A percentile compares a stretch with the other conserved stretches of the same genome.
Conservation (phyloP, 768 basidiomycete genomes). For the Strobilomyces echinocephalus region DNA sequence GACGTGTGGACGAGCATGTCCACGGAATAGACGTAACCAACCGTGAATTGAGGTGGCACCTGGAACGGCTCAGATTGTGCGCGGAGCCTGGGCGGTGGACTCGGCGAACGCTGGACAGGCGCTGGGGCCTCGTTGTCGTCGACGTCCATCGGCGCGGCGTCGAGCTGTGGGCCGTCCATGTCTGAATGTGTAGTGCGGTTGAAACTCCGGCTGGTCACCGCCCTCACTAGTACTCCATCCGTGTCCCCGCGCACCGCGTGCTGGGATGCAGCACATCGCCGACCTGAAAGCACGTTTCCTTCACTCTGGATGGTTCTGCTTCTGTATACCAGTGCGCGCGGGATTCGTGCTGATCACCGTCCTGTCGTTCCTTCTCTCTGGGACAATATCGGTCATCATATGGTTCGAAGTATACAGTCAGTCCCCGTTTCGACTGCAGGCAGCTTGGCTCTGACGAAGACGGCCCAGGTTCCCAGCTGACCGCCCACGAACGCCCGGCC, state of each 20-base stretch:
- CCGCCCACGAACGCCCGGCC: conserved; percentile 31
- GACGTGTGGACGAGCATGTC: conserved; percentile 85
- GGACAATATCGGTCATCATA: conserved; percentile 46
- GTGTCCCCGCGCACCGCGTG: conserved; percentile 1
- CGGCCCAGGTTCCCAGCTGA: conserved; percentile 30
- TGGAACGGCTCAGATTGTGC: conserved; percentile 33
- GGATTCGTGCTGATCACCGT: conserved; percentile 55
- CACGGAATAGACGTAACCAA: conserved; percentile 82
- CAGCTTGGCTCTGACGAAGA: background rate
- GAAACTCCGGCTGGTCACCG: conserved; percentile 17
- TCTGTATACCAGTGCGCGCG: conserved; percentile 56
- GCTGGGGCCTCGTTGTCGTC: conserved; percentile 14
- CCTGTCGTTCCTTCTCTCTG: conserved; percentile 51
- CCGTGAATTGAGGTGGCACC: conserved; percentile 29
- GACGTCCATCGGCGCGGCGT: conserved; percentile 26
- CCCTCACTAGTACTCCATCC: background rate
- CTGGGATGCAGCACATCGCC: conserved; percentile 37
- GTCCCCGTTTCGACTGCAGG: conserved; percentile 19
- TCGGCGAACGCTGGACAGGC: conserved; percentile 13
- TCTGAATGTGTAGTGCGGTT: conserved; percentile 1
- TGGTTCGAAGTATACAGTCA: conserved; percentile 62
- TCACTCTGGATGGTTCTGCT: conserved; percentile 54
- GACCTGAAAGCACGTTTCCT: conserved; percentile 44
- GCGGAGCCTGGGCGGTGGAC: conserved; percentile 17
- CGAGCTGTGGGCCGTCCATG: conserved; percentile 19